Evolutionary conservation across 1,284 basidiomycete genomes (phyloP), one percentile per base, ranked within the genome.

Genomic region (Coniophora puteana): DNA sequence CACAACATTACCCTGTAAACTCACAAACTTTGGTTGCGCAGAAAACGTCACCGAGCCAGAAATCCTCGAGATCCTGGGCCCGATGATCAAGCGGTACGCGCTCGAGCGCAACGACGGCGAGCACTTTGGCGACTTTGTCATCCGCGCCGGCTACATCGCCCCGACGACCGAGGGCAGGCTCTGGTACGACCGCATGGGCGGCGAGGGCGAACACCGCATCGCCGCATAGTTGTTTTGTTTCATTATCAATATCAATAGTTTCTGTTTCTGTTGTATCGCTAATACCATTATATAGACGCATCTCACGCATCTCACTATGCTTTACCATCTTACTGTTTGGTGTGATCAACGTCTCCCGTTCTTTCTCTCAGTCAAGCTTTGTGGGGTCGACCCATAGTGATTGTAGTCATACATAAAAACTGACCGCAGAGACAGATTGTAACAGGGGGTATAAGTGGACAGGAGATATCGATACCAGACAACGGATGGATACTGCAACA

Each of bases 31-130:
- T 63, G 83, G n/a, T n/a, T n/a, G n/a, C n/a, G n/a, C n/a, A n/a
- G 93, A 97, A 74, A 83, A 83, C 16, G 93, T 98, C 28, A 85
- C 85, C 18, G 95, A 98, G 66, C 87, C 86, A 4, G 94, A 99
- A 67, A 98, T 98, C 51, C 70, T 99, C 37, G 83, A 83, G 5
- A 94, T 95, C 53, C 77, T 99, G 32, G 62, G 67, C 48, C 91
- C 92, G 1, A 92, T 99, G 85, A 94, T 99, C 72, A 92, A 90
- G 63, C 78, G 79, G 47, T 99, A 93, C 62, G 93, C 95, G 3
- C 69, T 88, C 24, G 93, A 98, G 65, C 76, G 94, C 40, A 68
- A 76, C 20, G 83, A 90, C n/a, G 93, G 90, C 38, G 95, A 99
- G 66, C 82, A 72, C 46, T 99, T 99, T 55, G 96, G 95, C 33